Evolutionary conservation across 768 basidiomycete genomes (phyloP).

Genomic region (Kwoniella shandongensis): DNA sequence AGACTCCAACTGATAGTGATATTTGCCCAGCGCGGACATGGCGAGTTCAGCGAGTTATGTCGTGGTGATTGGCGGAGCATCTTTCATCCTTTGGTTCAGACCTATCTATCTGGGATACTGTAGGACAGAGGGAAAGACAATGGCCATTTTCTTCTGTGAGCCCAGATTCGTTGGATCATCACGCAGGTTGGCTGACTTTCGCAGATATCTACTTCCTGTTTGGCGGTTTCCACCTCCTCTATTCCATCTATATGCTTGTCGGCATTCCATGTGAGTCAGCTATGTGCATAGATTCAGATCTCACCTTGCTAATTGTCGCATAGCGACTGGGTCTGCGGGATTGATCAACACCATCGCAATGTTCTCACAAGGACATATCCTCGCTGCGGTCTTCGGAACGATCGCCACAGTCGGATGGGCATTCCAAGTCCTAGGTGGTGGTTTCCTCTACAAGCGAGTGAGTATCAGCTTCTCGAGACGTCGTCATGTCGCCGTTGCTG

Average conservation of each 20-base stretch:
- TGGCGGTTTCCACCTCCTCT: constrained; percentile 88
- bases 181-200: neutral
- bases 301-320: neutral
- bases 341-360: constrained; percentile 87
- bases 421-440: constrained; percentile 62
- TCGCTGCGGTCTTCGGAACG: constrained; percentile 75
- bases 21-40: constrained; percentile 43
- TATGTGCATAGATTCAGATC: neutral
- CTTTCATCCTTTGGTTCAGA: constrained; percentile 94
- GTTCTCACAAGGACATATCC: constrained; percentile 69
- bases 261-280: constrained; percentile 67
- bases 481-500: neutral
- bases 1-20: constrained; percentile 10
- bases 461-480: constrained; percentile 1
- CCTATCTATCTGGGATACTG: constrained; percentile 97
- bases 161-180: neutral
- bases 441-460: constrained; percentile 47
- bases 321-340: constrained; percentile 83
- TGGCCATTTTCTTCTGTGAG: constrained; percentile 54
- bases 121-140: constrained; percentile 64
- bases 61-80: constrained; percentile 70
- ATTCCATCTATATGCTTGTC: constrained; percentile 90
- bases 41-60: constrained; percentile 59
- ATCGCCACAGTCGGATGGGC: constrained; percentile 85
- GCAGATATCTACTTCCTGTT: constrained; percentile 96